A percentile compares a stretch with the other conserved stretches of the same genome.
phyloP scores from a whole-genome alignment of 1,284 basidiomycete species.

The Golubevia sp. region DNA sequence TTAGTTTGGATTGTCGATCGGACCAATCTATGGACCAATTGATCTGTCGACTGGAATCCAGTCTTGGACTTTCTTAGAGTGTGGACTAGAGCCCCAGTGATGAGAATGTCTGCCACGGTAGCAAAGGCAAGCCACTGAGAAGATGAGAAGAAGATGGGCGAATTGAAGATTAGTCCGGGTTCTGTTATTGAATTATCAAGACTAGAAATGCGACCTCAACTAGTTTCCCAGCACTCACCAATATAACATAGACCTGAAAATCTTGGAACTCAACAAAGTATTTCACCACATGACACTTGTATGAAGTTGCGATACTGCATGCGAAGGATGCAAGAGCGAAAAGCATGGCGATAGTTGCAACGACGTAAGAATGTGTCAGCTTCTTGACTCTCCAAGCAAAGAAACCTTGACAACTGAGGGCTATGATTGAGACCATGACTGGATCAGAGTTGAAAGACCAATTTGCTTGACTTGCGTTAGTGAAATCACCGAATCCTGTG shows the following conservation, averaged over 20 bases:
- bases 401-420: too few species aligned
- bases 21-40: constrained; percentile 48
- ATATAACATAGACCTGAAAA: constrained; percentile 45
- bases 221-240: too few species aligned
- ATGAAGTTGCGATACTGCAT: constrained; percentile 33
- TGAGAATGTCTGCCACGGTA: constrained; percentile 41
- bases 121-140: constrained; percentile 36
- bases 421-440: background rate
- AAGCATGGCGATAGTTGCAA: constrained; percentile 9
- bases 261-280: constrained; percentile 37
- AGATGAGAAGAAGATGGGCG: too few species aligned
- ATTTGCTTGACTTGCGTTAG: constrained; percentile 11
- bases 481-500: constrained; percentile 35
- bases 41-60: constrained; percentile 52
- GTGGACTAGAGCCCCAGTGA: constrained; percentile 37
- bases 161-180: too few species aligned
- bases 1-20: constrained; percentile 48
- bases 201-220: too few species aligned
- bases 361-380: too few species aligned
- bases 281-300: constrained; percentile 37
- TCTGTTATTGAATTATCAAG: too few species aligned
- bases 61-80: constrained; percentile 46
- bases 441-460: background rate
- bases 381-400: too few species aligned
- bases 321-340: constrained; percentile 27